Percentiles rank a stretch among this genome's conserved stretches.
Evolutionary conservation across 805 yeast genomes (phyloP).

Genomic region (Spencermartinsiella europaea): DNA sequence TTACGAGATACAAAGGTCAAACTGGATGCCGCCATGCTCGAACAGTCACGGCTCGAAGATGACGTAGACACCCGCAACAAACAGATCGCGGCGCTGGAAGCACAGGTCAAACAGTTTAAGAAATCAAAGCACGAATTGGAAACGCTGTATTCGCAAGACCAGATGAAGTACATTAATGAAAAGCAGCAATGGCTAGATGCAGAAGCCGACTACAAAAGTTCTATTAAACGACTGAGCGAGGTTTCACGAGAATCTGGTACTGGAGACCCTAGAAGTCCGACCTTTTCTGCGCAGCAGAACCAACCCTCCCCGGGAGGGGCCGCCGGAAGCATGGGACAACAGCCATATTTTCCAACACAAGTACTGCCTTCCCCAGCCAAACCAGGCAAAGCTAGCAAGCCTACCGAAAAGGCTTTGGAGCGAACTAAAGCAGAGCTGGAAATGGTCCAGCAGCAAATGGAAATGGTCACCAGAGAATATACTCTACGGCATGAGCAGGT

Average conservation of each 20-base stretch:
- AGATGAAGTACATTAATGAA: slow-evolving; percentile 26
- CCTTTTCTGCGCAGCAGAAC: background rate
- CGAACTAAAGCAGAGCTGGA: slow-evolving; percentile 20
- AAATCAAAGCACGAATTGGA: slow-evolving; percentile 23
- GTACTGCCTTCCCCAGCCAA: slow-evolving; percentile 12
- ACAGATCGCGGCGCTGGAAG: slow-evolving; percentile 15
- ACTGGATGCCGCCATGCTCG: slow-evolving; percentile 11
- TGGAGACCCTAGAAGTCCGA: background rate
- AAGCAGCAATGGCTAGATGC: slow-evolving; percentile 25
- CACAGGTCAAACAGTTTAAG: slow-evolving; percentile 19
- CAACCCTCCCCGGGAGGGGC: background rate
- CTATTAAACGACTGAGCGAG: background rate
- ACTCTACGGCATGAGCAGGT: slow-evolving; percentile 23
- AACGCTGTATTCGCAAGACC: slow-evolving; percentile 24
- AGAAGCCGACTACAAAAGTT: slow-evolving; percentile 18
- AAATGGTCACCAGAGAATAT: slow-evolving; percentile 29
- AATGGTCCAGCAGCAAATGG: slow-evolving; percentile 26
- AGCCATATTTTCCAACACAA: slow-evolving; percentile 18
- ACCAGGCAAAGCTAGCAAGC: slow-evolving; percentile 1
- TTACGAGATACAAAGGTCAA: slow-evolving; percentile 13
- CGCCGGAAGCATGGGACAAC: background rate
- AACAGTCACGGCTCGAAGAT: slow-evolving; percentile 25
- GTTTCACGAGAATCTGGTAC: background rate
- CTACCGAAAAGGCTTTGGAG: slow-evolving; percentile 10
- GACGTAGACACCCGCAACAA: slow-evolving; percentile 24